phyloP scores from a whole-genome alignment of 2,329 filamentous ascomycete genomes.

The Fusarium neocosmosporiellum region DNA sequence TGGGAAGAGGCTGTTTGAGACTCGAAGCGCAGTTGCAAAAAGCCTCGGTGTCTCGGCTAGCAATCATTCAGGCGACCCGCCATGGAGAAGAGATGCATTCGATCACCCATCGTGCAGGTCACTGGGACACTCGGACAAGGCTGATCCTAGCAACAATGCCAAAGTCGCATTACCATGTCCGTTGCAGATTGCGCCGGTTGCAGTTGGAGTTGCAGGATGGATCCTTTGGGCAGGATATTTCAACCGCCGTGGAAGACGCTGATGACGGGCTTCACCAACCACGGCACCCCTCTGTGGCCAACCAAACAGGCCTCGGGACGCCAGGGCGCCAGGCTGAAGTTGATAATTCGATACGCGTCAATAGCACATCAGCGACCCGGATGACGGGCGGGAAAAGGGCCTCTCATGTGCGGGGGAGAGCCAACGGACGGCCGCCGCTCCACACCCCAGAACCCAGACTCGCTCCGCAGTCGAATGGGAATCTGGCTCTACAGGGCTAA shows the following conservation, averaged over 20 bases:
- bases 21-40: constrained; percentile 5
- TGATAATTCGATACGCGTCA: constrained; percentile 36
- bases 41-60: constrained; percentile 26
- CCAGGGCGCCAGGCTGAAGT: constrained; percentile 24
- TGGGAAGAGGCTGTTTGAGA: background rate
- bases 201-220: constrained; percentile 2
- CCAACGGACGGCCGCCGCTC: constrained; percentile 37
- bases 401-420: constrained; percentile 40
- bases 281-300: constrained; percentile 24
- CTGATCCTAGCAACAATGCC: constrained; percentile 2
- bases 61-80: constrained; percentile 19
- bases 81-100: constrained; percentile 1
- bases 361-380: constrained; percentile 34
- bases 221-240: constrained; percentile 20
- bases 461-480: constrained; percentile 33
- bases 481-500: constrained; percentile 24
- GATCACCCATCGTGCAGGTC: constrained; percentile 6
- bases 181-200: constrained; percentile 5
- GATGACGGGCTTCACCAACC: constrained; percentile 27
- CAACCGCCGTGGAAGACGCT: constrained; percentile 1
- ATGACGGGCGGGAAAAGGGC: constrained; percentile 18
- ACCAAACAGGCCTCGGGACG: constrained; percentile 28
- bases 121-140: constrained; percentile 16
- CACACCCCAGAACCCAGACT: constrained; percentile 37
- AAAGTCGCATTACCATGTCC: constrained; percentile 4